phyloP scores from a whole-genome alignment of 2,329 filamentous ascomycete genomes.

The Aspergillus fumigatiaffinis region DNA sequence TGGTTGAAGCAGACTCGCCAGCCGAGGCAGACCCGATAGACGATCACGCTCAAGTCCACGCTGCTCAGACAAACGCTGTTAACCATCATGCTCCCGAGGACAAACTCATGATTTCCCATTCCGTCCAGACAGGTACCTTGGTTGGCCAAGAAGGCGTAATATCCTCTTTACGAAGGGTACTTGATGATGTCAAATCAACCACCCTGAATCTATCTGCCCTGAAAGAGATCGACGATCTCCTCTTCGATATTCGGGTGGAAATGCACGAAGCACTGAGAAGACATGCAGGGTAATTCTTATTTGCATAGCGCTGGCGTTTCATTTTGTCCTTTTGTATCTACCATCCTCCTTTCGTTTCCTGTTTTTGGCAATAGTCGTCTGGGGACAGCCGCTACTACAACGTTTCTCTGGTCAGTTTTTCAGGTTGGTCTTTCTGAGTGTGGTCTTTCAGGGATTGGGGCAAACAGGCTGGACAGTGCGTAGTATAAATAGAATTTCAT shows the following conservation, averaged over 20 bases:
- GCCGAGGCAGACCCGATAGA: not conserved
- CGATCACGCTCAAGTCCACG: conserved; percentile 6
- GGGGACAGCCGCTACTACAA: not conserved
- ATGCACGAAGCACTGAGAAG: conserved; percentile 67
- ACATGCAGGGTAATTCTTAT: conserved; percentile 17
- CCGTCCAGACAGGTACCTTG: conserved; percentile 13
- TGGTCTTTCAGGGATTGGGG: not conserved
- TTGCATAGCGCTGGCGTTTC: conserved; percentile 37
- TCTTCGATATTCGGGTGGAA: conserved; percentile 74
- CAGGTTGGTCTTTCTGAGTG: not conserved
- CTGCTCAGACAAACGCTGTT: not conserved
- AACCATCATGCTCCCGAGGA: not conserved
- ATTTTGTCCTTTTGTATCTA: not conserved
- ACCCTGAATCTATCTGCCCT: conserved; percentile 63
- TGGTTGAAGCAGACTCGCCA: conserved; percentile 9
- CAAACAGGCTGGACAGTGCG: not conserved
- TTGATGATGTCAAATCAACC: conserved; percentile 58
- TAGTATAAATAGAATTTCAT: not conserved
- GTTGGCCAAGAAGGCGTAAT: conserved; percentile 45
- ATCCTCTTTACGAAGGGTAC: conserved; percentile 50
- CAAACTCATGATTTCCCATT: conserved; percentile 3
- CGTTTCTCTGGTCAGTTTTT: not conserved
- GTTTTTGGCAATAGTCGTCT: not conserved
- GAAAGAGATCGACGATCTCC: conserved; percentile 68
- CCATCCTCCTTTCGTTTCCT: not conserved